Percentiles rank a stretch among this genome's conserved stretches.
phyloP scores from a whole-genome alignment of 2,329 filamentous ascomycete species.

The Claviceps humidiphila region DNA sequence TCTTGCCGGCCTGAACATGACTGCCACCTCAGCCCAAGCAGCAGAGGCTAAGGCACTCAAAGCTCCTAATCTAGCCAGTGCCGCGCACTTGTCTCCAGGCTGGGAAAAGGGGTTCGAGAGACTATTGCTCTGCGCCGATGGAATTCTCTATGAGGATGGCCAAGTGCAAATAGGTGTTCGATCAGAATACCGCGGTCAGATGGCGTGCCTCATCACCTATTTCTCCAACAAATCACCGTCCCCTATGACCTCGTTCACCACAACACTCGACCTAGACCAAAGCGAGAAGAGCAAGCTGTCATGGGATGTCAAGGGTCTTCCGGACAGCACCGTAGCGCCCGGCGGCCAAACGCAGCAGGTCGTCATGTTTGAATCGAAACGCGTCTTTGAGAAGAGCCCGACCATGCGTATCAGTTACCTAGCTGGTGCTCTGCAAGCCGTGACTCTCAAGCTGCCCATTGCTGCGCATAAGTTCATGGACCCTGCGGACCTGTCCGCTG shows the following conservation, averaged over 20 bases:
- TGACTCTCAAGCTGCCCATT: slow-evolving; percentile 83
- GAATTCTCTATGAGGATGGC: slow-evolving; percentile 85
- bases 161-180: slow-evolving; percentile 87
- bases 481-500: slow-evolving; percentile 66
- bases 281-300: slow-evolving; percentile 54
- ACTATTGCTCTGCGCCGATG: slow-evolving; percentile 66
- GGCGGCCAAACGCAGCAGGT: slow-evolving; percentile 80
- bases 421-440: slow-evolving; percentile 79
- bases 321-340: slow-evolving; percentile 65
- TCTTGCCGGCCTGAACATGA: slow-evolving; percentile 73
- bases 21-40: slow-evolving; percentile 38
- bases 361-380: slow-evolving; percentile 82
- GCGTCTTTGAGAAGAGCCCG: slow-evolving; percentile 68
- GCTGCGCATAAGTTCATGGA: slow-evolving; percentile 96
- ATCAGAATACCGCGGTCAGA: slow-evolving; percentile 88
- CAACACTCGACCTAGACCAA: slow-evolving; percentile 72
- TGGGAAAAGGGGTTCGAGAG: slow-evolving; percentile 87
- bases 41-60: slow-evolving; percentile 46
- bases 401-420: slow-evolving; percentile 92
- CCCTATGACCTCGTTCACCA: slow-evolving; percentile 81
- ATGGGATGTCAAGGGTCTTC: slow-evolving; percentile 77
- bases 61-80: slow-evolving; percentile 76
- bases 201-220: slow-evolving; percentile 90
- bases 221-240: slow-evolving; percentile 89
- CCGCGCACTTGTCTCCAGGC: slow-evolving; percentile 81